A percentile compares a stretch with the other conserved stretches of the same genome.
Conservation (phyloP, 2,329 filamentous ascomycete species). For the Colletotrichum filicis region DNA sequence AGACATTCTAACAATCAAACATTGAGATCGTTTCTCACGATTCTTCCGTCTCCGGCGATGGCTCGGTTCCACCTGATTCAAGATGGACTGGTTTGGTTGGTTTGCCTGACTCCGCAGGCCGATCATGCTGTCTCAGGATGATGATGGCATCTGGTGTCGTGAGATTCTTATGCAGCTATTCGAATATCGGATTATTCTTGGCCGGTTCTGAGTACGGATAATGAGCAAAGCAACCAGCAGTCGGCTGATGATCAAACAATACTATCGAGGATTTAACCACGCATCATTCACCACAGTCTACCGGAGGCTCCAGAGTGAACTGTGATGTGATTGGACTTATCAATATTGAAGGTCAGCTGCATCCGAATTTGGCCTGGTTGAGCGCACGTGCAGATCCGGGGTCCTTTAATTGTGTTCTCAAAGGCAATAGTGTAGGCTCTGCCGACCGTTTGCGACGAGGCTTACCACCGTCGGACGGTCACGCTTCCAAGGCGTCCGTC, state of each 20-base stretch:
- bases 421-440: not conserved
- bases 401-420: not conserved
- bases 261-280: not conserved
- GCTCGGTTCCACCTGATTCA: not conserved
- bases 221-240: not conserved
- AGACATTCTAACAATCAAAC: not conserved
- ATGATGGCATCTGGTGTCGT: not conserved
- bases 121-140: not conserved
- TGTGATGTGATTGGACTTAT: not conserved
- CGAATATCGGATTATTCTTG: not conserved
- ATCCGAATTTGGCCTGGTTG: not conserved
- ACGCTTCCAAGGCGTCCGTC: not conserved
- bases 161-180: not conserved
- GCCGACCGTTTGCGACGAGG: conserved; percentile 27
- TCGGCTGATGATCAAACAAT: not conserved
- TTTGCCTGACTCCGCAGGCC: not conserved
- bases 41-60: conserved; percentile 1
- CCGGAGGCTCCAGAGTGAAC: not conserved
- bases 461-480: conserved; percentile 16
- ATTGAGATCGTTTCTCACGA: not conserved
- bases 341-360: not conserved
- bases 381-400: not conserved
- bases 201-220: not conserved
- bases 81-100: not conserved
- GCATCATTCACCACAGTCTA: not conserved